Percentiles rank a stretch among this genome's conserved stretches.
phyloP scores from a whole-genome alignment of 768 basidiomycete genomes.

The Agrocybe chaxingu region DNA sequence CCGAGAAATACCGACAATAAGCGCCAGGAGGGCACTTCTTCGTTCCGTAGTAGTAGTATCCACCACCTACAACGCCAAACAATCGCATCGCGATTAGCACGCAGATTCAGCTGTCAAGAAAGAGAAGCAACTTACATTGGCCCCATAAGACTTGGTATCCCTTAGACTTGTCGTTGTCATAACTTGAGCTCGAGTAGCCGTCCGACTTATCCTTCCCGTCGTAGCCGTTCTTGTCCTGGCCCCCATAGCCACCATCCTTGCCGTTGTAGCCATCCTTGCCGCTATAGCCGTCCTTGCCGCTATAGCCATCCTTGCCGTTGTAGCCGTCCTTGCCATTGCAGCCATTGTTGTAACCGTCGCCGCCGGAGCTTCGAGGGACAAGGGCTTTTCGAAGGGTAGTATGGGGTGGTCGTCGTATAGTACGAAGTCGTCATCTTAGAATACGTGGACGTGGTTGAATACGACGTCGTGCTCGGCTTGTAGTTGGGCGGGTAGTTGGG shows the following conservation, averaged over 20 bases:
- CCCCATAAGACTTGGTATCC: slow-evolving; percentile 19
- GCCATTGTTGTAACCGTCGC: slow-evolving; percentile 1
- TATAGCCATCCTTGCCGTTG: not conserved
- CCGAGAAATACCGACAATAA: slow-evolving; percentile 22
- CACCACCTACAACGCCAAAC: slow-evolving; percentile 14
- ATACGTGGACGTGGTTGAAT: not conserved
- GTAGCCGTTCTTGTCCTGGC: not conserved
- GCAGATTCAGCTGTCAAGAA: not conserved
- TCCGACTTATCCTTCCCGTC: not conserved
- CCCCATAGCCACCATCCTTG: not conserved
- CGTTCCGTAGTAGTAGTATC: slow-evolving; percentile 21
- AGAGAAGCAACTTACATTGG: slow-evolving; percentile 15
- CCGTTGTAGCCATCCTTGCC: not conserved
- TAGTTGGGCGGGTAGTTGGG: not conserved
- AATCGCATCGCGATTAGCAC: not conserved
- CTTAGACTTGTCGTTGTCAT: not conserved
- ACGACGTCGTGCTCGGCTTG: not conserved
- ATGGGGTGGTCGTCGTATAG: not conserved
- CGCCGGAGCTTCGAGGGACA: not conserved
- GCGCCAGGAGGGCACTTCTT: slow-evolving; percentile 16
- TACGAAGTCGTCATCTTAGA: not conserved
- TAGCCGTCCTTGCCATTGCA: slow-evolving; percentile 1
- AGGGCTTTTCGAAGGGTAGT: no score
- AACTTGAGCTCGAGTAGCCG: not conserved
- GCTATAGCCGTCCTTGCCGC: not conserved